Conservation (phyloP, 2,329 filamentous ascomycete genomes). For the Aspergillus costaricaensis region DNA sequence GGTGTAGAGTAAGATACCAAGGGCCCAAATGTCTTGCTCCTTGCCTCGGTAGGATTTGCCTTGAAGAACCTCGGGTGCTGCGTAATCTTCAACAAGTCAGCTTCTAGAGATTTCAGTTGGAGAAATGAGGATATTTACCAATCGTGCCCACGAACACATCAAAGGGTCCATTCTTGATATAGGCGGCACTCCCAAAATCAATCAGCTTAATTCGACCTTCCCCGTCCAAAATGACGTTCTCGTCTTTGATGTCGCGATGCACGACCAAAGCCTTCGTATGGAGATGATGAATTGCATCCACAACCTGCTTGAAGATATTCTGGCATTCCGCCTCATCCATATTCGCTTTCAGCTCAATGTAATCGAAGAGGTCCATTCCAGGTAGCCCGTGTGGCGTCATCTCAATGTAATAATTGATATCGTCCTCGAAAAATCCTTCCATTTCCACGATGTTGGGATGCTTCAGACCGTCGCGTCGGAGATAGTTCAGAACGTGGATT, state of each 20-base stretch:
- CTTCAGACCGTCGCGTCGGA: constrained; percentile 69
- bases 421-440: constrained; percentile 67
- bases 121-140: too few relatives aligned
- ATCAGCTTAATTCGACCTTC: constrained; percentile 96
- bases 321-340: constrained; percentile 95
- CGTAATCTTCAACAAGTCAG: constrained; percentile 72
- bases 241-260: constrained; percentile 97
- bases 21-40: constrained; percentile 97
- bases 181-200: constrained; percentile 96
- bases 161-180: constrained; percentile 97
- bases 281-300: constrained; percentile 83
- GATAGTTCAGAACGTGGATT: constrained; percentile 93
- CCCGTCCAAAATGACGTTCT: constrained; percentile 94
- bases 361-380: constrained; percentile 98
- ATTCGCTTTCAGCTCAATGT: constrained; percentile 92
- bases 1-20: constrained; percentile 95
- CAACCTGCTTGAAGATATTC: constrained; percentile 94
- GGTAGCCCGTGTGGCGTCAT: constrained; percentile 92
- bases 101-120: too few relatives aligned
- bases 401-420: constrained; percentile 93
- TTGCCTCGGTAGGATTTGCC: constrained; percentile 91
- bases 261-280: constrained; percentile 90
- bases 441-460: constrained; percentile 70
- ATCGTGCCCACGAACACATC: constrained; percentile 99
- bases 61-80: constrained; percentile 93